Percentiles rank a stretch among this genome's conserved stretches.
These are phyloP conservation scores for Calonectria pauciramosa DNA, from an alignment of 2,329 filamentous ascomycete genomes.

Conservation along the genomic window DNA sequence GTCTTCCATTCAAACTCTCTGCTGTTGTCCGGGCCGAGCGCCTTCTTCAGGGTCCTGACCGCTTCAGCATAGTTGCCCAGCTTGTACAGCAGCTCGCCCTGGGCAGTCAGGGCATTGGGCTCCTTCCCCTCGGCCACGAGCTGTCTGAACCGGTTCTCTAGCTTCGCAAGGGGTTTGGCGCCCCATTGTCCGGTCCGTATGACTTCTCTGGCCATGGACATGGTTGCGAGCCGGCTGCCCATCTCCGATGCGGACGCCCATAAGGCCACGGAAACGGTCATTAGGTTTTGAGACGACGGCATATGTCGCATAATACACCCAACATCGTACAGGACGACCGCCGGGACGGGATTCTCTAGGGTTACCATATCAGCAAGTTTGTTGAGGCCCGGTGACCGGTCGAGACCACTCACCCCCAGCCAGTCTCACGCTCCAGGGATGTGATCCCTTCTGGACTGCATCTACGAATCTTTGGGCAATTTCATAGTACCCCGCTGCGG, in stretches of 20 bases:
- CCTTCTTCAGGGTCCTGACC: constrained; percentile 38
- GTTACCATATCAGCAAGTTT: constrained; percentile 17
- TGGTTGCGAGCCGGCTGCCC: constrained; percentile 48
- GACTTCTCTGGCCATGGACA: constrained; percentile 45
- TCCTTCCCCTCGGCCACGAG: constrained; percentile 49
- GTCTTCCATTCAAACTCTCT: constrained; percentile 46
- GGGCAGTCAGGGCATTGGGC: constrained; percentile 51
- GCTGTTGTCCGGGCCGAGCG: constrained; percentile 35
- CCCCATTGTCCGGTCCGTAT: constrained; percentile 38
- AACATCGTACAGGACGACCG: constrained; percentile 43
- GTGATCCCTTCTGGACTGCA: constrained; percentile 37
- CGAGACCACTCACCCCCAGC: constrained; percentile 38
- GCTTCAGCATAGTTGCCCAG: constrained; percentile 43
- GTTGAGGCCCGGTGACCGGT: background rate
- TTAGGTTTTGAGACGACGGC: constrained; percentile 9
- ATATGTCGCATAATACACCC: constrained; percentile 46
- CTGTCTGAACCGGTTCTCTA: constrained; percentile 48
- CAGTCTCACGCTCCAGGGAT: constrained; percentile 38
- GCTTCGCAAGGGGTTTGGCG: constrained; percentile 27
- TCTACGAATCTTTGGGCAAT: constrained; percentile 38
- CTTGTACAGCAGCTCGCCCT: constrained; percentile 48
- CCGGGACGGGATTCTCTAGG: constrained; percentile 38
- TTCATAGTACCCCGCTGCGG: constrained; percentile 43
- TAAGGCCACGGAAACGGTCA: constrained; percentile 41
- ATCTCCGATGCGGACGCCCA: constrained; percentile 50